Conservation (phyloP, 768 basidiomycete species). For the Amanita phalloides region DNA sequence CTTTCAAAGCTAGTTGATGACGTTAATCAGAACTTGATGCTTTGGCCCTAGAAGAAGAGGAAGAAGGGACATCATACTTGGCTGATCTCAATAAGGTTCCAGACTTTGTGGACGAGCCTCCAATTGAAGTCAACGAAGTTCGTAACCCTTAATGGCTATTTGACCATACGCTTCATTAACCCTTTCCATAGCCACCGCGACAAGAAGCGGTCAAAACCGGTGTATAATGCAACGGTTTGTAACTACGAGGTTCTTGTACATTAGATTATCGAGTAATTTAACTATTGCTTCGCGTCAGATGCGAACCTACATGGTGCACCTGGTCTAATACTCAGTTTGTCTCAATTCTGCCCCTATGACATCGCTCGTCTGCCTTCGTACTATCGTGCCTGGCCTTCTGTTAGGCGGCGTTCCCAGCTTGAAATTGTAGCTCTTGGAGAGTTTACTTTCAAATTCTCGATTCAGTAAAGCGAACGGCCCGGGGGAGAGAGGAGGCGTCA, state of each 20-base stretch:
- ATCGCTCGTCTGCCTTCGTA: conserved; percentile 14
- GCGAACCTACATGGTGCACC: not conserved
- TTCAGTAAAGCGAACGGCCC: conserved; percentile 13
- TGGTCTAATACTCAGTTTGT: not conserved
- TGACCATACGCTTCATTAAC: not conserved
- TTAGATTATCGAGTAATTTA: not conserved
- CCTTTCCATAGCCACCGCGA: conserved; percentile 3
- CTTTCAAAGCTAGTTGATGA: not conserved
- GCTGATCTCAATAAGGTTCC: conserved; percentile 79
- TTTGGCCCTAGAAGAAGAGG: conserved; percentile 83
- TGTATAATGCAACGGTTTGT: not conserved
- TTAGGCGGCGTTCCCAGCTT: conserved; percentile 31
- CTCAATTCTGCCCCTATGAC: conserved; percentile 8
- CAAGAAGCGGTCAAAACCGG: conserved; percentile 49
- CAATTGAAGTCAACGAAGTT: conserved; percentile 59
- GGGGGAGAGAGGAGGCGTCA: conserved; percentile 29
- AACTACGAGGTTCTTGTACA: not conserved
- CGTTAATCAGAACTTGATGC: conserved; percentile 76
- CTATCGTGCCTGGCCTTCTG: conserved; percentile 14
- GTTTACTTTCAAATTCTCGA: conserved; percentile 23
- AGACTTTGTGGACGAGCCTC: conserved; percentile 87
- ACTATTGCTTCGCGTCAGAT: not conserved
- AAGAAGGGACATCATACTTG: conserved; percentile 85
- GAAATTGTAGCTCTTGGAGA: conserved; percentile 21
- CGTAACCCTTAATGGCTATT: conserved; percentile 10